Percentiles rank a stretch among this genome's conserved stretches.
phyloP scores from a whole-genome alignment of 2,329 filamentous ascomycete genomes.

The Stromatinia cepivora region DNA sequence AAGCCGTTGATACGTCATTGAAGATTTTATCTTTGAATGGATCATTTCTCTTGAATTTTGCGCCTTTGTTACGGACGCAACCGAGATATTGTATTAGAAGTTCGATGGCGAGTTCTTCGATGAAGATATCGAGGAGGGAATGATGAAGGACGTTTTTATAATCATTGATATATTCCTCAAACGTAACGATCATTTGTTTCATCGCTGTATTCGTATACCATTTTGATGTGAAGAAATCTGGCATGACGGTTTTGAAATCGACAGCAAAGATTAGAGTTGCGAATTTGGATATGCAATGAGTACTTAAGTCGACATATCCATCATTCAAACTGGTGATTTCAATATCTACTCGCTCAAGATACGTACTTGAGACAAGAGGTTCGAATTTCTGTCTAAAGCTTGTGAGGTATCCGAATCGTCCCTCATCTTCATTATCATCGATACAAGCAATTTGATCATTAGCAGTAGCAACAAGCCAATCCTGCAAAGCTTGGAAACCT shows the following conservation, averaged over 20 bases:
- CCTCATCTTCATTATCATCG: constrained; percentile 80
- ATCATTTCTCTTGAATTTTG: constrained; percentile 82
- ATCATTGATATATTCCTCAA: constrained; percentile 91
- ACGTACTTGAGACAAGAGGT: constrained; percentile 75
- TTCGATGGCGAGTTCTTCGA: constrained; percentile 91
- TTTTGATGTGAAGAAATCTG: constrained; percentile 84
- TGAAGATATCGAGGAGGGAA: constrained; percentile 84
- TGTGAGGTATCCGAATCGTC: constrained; percentile 76
- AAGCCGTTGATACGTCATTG: constrained; percentile 86
- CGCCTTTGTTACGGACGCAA: constrained; percentile 83
- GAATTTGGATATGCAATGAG: constrained; percentile 87
- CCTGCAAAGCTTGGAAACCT: constrained; percentile 77
- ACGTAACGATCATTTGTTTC: constrained; percentile 90
- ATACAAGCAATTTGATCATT: constrained; percentile 99
- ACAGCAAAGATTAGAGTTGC: constrained; percentile 84
- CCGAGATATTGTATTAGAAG: constrained; percentile 83
- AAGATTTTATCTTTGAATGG: constrained; percentile 92
- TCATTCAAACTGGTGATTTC: constrained; percentile 79
- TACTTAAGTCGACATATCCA: constrained; percentile 92
- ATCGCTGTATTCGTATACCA: constrained; percentile 89
- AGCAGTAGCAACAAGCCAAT: constrained; percentile 95
- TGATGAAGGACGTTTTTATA: constrained; percentile 83
- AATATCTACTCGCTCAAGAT: constrained; percentile 70
- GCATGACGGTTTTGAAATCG: constrained; percentile 81
- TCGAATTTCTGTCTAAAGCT: constrained; percentile 84